Conservation (phyloP, 331 rosid genomes). For the Acacia pycnantha region DNA sequence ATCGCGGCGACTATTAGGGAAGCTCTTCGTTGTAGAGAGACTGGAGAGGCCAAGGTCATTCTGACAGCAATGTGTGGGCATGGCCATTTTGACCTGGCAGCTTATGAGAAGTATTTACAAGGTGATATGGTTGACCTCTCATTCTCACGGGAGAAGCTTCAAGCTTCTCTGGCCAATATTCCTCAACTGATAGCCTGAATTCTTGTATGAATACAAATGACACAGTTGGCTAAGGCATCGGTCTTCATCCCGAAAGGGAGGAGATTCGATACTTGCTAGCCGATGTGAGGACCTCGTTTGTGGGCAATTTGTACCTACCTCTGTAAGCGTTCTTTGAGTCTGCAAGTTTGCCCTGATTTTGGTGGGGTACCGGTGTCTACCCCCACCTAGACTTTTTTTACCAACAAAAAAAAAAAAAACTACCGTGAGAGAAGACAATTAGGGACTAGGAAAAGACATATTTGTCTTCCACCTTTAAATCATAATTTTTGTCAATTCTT, state of each 20-base stretch:
- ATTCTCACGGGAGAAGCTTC: constrained; percentile 64
- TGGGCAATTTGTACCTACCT: too few species aligned
- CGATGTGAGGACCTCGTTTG: too few species aligned
- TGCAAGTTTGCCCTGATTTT: too few species aligned
- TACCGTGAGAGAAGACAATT: background rate
- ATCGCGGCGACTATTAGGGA: constrained; percentile 94
- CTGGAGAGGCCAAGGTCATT: constrained; percentile 86
- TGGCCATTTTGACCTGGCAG: constrained; percentile 87
- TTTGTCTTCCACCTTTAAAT: background rate
- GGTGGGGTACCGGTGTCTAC: too few species aligned
- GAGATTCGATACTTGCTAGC: too few species aligned
- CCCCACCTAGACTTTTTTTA: too few species aligned
- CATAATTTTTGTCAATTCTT: background rate
- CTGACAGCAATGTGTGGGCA: constrained; percentile 98
- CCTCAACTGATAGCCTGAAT: constrained; percentile 47
- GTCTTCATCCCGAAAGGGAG: too few species aligned
- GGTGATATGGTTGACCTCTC: constrained; percentile 85
- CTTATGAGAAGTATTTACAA: constrained; percentile 82
- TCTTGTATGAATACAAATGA: background rate
- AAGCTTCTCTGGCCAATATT: constrained; percentile 59
- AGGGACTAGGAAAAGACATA: background rate
- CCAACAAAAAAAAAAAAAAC: too few species aligned
- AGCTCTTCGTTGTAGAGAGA: constrained; percentile 73
- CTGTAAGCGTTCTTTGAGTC: too few species aligned
- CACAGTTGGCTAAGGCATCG: too few species aligned